Base-by-base conservation (phyloP, 768 basidiomycete genomes). In the Saitozyma sp. region DNA sequence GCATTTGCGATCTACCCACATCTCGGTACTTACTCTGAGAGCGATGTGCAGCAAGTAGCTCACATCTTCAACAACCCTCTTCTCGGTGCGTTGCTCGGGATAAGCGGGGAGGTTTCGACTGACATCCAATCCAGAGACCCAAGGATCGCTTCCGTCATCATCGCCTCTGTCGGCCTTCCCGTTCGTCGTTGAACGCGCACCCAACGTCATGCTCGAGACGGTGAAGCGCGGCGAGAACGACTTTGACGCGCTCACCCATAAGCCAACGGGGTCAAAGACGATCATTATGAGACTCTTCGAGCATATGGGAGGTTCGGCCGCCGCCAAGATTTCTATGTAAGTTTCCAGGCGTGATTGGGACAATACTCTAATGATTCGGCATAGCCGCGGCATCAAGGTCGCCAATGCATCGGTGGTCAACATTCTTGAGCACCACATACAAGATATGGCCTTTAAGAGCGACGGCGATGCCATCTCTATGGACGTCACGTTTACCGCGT, bases 1-100 rank as follows among this genome's bases (percentile, higher is more conserved):
- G 88, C 89, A 0, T 95, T 91, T 87, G 92, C 85, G 8, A 85
- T 98, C 41, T 82, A 91, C 79, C 94, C 94, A 39, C 95, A 98
- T 74, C 81, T 49, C 2, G 63, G 64, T 8, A 56, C 55, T 29
- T 62, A 62, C 42, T 55, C 55, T 37, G 67, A 64, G 20, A 62
- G 60, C 40, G 63, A 60, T 71, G 92, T 63, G 10, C 46, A 50
- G n/a, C 19, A 50, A 41, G 62, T 58, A 3, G 62, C 62, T 8
- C 46, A 63, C 29, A 40, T 39, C 6, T 58, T 57, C 50, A 63
- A 63, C 45, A 19, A 29, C n/a, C 56, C 48, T n/a, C 37, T 63
- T 13, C 20, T 43, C 6, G 49, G 62, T 58, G 48, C 41, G 56
- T 52, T 29, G 55, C 39, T 11, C 17, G 13, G 41, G 14, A 14